These are phyloP conservation scores for Stemphylium lycopersici DNA, from an alignment of 2,329 filamentous ascomycete genomes.

Conservation along the genomic window DNA sequence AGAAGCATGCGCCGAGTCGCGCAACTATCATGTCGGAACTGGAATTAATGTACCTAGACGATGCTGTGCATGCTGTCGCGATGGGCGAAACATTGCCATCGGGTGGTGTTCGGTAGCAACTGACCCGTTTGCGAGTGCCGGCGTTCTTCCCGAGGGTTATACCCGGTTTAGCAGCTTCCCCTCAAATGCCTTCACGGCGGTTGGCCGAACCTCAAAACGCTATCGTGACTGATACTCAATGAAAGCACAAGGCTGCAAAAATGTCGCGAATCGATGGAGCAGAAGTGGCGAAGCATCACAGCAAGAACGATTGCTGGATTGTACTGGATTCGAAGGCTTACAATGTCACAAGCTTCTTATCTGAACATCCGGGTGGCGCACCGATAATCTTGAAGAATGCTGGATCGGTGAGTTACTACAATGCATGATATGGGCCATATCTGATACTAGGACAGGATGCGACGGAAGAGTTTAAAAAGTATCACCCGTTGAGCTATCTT, in stretches of 20 bases:
- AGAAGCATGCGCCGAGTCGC: too few species aligned
- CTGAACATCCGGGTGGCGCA: conserved; percentile 67
- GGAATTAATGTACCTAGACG: too few species aligned
- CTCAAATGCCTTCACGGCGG: conserved; percentile 30
- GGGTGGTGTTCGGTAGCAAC: conserved; percentile 1
- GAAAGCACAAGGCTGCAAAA: neutral
- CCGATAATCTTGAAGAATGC: conserved; percentile 47
- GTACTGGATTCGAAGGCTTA: conserved; percentile 71
- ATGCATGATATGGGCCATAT: too few species aligned
- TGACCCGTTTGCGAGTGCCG: conserved; percentile 13
- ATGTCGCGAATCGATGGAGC: conserved; percentile 40
- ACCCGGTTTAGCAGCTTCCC: conserved; percentile 26
- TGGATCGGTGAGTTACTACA: conserved; percentile 49
- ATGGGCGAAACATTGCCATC: neutral
- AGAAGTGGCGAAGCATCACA: conserved; percentile 44
- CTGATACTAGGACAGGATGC: conserved; percentile 35
- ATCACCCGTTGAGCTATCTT: conserved; percentile 41
- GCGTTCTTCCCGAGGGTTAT: conserved; percentile 22
- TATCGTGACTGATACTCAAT: conserved; percentile 1
- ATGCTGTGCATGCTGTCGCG: too few species aligned
- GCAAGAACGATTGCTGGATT: conserved; percentile 62
- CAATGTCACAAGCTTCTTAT: conserved; percentile 68
- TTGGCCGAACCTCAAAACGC: conserved; percentile 20
- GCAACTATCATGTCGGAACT: too few species aligned
- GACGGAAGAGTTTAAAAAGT: conserved; percentile 45